Conservation (phyloP, 1,284 basidiomycete genomes). For the Naganishia sp. region DNA sequence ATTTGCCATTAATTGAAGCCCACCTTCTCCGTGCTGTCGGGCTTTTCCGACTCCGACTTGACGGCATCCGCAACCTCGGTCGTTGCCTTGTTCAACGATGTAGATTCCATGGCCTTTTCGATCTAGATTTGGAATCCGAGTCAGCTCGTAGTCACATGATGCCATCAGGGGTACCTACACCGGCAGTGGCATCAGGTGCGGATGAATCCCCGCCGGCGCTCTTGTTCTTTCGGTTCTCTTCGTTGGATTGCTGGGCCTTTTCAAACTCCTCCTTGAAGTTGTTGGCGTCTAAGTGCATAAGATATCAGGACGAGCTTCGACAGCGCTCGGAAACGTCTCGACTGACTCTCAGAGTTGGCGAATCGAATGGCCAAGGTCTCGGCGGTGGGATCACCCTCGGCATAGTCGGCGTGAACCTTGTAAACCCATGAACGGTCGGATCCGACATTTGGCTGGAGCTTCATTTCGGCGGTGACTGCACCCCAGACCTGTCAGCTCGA, state of each 20-base stretch:
- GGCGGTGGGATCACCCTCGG: slow-evolving; percentile 80
- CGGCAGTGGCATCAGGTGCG: slow-evolving; percentile 33
- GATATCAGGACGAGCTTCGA: slow-evolving; percentile 26
- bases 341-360: slow-evolving; percentile 92
- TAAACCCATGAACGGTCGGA: slow-evolving; percentile 99
- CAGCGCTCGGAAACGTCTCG: neutral
- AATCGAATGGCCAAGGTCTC: slow-evolving; percentile 99
- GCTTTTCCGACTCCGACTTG: slow-evolving; percentile 45
- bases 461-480: slow-evolving; percentile 86
- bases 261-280: slow-evolving; percentile 88
- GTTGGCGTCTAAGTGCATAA: slow-evolving; percentile 67
- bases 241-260: slow-evolving; percentile 73
- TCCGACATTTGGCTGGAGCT: slow-evolving; percentile 94
- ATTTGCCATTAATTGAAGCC: neutral
- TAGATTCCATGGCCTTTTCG: slow-evolving; percentile 41
- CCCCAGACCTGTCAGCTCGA: neutral
- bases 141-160: slow-evolving; percentile 35
- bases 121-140: slow-evolving; percentile 43
- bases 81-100: slow-evolving; percentile 36
- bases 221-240: slow-evolving; percentile 46
- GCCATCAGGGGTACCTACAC: slow-evolving; percentile 38
- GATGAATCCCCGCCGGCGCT: slow-evolving; percentile 37
- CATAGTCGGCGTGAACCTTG: slow-evolving; percentile 94
- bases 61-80: slow-evolving; percentile 32
- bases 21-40: slow-evolving; percentile 47